Conservation (phyloP, 192 early-diverging fungal genomes). For the Chytriomyces sp. region DNA sequence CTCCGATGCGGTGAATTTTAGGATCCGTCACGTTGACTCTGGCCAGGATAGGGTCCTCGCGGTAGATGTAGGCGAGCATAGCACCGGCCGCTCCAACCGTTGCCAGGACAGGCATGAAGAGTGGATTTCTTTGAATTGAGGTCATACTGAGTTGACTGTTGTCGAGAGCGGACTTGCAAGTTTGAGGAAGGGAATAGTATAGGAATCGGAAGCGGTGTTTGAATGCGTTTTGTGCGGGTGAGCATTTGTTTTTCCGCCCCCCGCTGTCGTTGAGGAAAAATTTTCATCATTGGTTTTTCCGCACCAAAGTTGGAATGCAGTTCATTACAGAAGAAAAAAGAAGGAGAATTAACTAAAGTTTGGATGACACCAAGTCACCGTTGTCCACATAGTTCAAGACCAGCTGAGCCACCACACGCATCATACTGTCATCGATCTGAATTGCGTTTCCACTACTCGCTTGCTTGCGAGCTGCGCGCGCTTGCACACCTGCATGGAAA, state of each 20-base stretch:
- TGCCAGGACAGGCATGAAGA: too few relatives aligned
- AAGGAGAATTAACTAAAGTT: background rate
- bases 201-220: background rate
- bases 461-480: constrained; percentile 82
- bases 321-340: background rate
- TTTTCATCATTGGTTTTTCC: background rate
- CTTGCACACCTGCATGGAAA: constrained; percentile 88
- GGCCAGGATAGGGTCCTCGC: background rate
- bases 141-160: too few relatives aligned
- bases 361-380: constrained; percentile 39
- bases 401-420: constrained; percentile 34
- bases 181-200: too few relatives aligned
- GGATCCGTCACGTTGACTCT: background rate
- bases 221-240: background rate
- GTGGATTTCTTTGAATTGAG: too few relatives aligned
- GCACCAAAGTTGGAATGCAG: background rate
- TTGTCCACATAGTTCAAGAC: constrained; percentile 66
- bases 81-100: background rate
- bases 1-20: background rate
- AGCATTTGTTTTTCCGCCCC: background rate
- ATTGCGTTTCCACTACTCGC: constrained; percentile 68
- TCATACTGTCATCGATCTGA: constrained; percentile 30
- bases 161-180: too few relatives aligned
- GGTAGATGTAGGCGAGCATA: background rate
- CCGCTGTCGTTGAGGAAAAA: too few relatives aligned